Percentiles rank a stretch among this genome's conserved stretches.
Evolutionary conservation across 2,329 filamentous ascomycete species (phyloP).

Genomic region (Monilinia aucupariae): DNA sequence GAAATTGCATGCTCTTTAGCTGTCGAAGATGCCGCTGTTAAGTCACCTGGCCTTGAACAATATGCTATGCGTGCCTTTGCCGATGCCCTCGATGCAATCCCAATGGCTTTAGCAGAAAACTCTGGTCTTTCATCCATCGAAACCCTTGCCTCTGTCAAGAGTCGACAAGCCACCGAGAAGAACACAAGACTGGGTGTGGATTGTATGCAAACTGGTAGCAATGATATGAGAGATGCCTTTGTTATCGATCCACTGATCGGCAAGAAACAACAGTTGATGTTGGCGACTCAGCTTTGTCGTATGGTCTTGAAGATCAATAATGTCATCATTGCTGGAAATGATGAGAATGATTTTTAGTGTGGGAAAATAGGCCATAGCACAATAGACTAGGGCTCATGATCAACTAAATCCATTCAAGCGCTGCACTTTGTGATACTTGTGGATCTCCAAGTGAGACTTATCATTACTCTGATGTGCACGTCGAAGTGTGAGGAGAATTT

Average conservation of each 20-base stretch:
- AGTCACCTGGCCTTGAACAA: slow-evolving; percentile 95
- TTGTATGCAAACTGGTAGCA: slow-evolving; percentile 93
- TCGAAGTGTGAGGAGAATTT: too few relatives aligned
- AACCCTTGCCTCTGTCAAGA: slow-evolving; percentile 91
- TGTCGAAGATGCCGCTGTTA: slow-evolving; percentile 88
- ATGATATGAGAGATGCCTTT: slow-evolving; percentile 97
- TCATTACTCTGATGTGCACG: neutral
- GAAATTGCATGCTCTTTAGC: slow-evolving; percentile 96
- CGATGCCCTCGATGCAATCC: slow-evolving; percentile 86
- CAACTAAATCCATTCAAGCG: neutral
- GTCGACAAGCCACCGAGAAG: slow-evolving; percentile 85
- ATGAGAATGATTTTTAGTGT: slow-evolving; percentile 76
- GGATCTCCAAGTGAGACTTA: neutral
- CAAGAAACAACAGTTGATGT: slow-evolving; percentile 92
- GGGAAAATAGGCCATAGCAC: slow-evolving; percentile 1
- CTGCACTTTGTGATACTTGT: neutral
- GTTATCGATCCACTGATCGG: slow-evolving; percentile 98
- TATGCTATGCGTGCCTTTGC: slow-evolving; percentile 98
- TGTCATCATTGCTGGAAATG: slow-evolving; percentile 83
- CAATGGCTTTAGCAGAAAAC: slow-evolving; percentile 96
- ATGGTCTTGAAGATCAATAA: slow-evolving; percentile 99
- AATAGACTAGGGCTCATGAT: slow-evolving; percentile 11
- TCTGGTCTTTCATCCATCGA: slow-evolving; percentile 94
- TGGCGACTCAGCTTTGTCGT: slow-evolving; percentile 93
- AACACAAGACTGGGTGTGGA: slow-evolving; percentile 81